Conservation (phyloP, 1,284 basidiomycete genomes). For the Heterobasidion annosum region DNA sequence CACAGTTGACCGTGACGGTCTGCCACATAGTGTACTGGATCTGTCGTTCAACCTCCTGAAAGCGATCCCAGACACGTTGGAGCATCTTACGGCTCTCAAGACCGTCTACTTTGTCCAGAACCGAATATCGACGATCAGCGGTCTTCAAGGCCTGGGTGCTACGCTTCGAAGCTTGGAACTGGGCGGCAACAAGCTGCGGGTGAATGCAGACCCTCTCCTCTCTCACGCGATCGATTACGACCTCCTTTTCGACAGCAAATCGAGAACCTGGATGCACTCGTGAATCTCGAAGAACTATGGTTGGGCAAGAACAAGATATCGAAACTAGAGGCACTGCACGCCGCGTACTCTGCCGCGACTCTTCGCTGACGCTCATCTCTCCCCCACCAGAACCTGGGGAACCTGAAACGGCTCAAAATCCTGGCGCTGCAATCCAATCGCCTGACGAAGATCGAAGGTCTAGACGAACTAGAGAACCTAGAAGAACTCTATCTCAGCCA, state of each 20-base stretch:
- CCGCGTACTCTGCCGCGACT: not conserved
- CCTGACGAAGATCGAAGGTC: slow-evolving; percentile 79
- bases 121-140: slow-evolving; percentile 76
- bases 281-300: slow-evolving; percentile 89
- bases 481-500: slow-evolving; percentile 94
- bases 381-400: slow-evolving; percentile 41
- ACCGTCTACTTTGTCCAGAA: slow-evolving; percentile 96
- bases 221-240: slow-evolving; percentile 1
- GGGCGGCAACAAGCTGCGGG: slow-evolving; percentile 87
- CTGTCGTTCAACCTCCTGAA: slow-evolving; percentile 92
- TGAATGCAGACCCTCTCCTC: slow-evolving; percentile 23
- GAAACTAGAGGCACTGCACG: slow-evolving; percentile 62
- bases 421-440: slow-evolving; percentile 91
- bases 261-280: slow-evolving; percentile 78
- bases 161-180: slow-evolving; percentile 82
- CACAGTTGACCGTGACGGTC: not conserved
- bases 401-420: slow-evolving; percentile 67
- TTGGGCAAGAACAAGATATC: slow-evolving; percentile 96
- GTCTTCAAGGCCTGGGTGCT: slow-evolving; percentile 49
- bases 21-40: slow-evolving; percentile 63
- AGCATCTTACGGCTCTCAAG: slow-evolving; percentile 51
- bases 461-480: slow-evolving; percentile 65
- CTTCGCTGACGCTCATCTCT: slow-evolving; percentile 5
- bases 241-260: slow-evolving; percentile 50
- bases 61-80: slow-evolving; percentile 55